Evolutionary conservation across 148 eudicot species (phyloP).

Genomic region (Vaccinium vitisidaea): DNA sequence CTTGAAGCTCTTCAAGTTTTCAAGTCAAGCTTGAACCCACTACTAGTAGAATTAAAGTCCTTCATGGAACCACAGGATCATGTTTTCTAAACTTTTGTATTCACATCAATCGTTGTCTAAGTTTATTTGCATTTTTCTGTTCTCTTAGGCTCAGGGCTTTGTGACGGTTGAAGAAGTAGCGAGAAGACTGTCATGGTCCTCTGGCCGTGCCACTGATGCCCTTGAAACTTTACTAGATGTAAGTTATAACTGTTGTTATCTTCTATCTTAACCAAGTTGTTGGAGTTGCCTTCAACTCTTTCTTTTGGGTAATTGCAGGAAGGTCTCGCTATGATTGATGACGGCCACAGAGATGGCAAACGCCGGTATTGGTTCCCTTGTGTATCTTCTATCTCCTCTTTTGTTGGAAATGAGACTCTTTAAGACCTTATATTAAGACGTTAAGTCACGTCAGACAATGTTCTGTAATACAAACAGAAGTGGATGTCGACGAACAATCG

Average conservation of each 20-base stretch:
- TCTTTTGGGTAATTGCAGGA: conserved; percentile 43
- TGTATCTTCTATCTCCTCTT: conserved; percentile 78
- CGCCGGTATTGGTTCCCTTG: conserved; percentile 96
- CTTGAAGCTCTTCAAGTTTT: neutral
- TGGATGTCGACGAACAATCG: neutral
- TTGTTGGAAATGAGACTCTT: conserved; percentile 51
- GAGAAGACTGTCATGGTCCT: conserved; percentile 76
- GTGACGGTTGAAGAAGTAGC: conserved; percentile 88
- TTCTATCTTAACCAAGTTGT: neutral
- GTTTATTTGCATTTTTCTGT: conserved; percentile 10
- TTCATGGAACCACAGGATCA: neutral
- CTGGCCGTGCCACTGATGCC: conserved; percentile 94
- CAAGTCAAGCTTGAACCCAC: neutral
- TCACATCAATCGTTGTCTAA: neutral
- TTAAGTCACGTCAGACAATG: no score
- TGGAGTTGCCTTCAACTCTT: neutral
- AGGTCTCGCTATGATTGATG: conserved; percentile 98
- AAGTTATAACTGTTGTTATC: conserved; percentile 23
- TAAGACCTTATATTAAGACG: conserved; percentile 14
- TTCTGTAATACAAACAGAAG: neutral
- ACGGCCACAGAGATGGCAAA: conserved; percentile 82
- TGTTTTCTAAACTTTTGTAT: neutral
- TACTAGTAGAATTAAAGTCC: neutral
- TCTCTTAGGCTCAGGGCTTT: conserved; percentile 73
- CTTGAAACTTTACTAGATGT: conserved; percentile 83